Base-by-base conservation (phyloP, 208 protist genomes). In the Dictyostelium gargantuum region DNA sequence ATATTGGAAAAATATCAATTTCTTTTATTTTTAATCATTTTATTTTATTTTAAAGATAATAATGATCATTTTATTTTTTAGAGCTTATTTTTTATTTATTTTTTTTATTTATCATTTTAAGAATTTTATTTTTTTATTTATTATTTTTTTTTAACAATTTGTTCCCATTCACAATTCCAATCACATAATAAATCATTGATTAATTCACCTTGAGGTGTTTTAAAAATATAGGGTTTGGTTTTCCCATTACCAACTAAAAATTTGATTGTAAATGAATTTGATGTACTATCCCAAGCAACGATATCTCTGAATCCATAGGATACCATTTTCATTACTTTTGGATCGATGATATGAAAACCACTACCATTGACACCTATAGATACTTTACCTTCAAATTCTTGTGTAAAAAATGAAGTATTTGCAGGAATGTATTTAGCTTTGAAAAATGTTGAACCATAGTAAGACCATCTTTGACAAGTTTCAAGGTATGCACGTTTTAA, bases 271-370 rank as follows among this genome's bases (percentile, higher is more conserved):
- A 92, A 92, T n/a, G 74, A 82, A 8, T 26, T 54, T 21, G 26
- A 26, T 8, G 75, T 66, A 10, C n/a, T 54, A 66, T 92, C 85
- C 85, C 85, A 92, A 40, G 35, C 75, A 17, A 82, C 11, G 23
- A 92, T 82, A 74, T 84, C 76, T 38, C 42, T 76, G 52, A 82
- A 92, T 13, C 56, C 11, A 66, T 84, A 73, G 21, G 85, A 84
- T 6, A 92, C 74, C n/a, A 92, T 84, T 74, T 81, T 84, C 76
- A 93, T 84, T 29, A 19, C 77, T 26, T 63, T 93, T 70, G 79
- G 79, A 73, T 93, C 89, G 17, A 93, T 93, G 32, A 93, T 84
- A 80, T 93, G 89, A 3, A 93, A n/a, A 48, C 89, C 89, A 85
- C 63, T 56, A 48, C 54, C 40, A 85, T 93, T 93, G 32, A 93